A percentile compares a stretch with the other conserved stretches of the same genome.
Evolutionary conservation across 495 filamentous ascomycete species (phyloP).

Genomic region (Neurospora sublineolata): DNA sequence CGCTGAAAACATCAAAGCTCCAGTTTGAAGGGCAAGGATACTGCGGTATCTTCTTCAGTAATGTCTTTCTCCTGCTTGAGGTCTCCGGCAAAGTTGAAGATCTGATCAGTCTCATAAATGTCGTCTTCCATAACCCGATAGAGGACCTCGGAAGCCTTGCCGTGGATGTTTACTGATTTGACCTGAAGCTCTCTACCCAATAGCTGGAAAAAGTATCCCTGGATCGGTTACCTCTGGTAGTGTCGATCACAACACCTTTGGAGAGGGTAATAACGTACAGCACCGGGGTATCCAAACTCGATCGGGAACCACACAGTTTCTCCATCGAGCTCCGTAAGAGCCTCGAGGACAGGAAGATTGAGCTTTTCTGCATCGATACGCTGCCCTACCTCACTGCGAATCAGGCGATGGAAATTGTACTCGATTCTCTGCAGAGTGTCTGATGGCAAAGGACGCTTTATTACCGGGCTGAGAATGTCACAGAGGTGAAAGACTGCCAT

Average conservation of each 20-base stretch:
- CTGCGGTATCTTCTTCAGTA: background rate
- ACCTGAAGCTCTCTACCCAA: background rate
- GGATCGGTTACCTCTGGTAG: background rate
- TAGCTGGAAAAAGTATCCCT: constrained; percentile 1
- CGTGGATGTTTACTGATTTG: background rate
- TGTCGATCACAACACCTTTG: background rate
- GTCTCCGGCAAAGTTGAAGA: background rate
- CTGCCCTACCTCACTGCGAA: background rate
- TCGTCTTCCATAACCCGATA: constrained; percentile 1
- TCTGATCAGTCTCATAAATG: background rate
- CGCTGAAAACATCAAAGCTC: background rate
- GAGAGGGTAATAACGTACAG: background rate
- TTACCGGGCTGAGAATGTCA: background rate
- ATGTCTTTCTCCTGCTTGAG: background rate
- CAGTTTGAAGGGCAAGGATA: background rate
- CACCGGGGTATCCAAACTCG: background rate
- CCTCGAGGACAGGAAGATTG: background rate
- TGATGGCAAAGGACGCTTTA: background rate
- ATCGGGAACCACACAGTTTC: background rate
- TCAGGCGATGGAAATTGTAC: background rate
- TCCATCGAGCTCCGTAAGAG: background rate
- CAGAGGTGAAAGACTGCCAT: background rate
- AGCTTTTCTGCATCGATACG: background rate
- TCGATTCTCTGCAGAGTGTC: background rate
- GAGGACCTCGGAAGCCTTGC: background rate